Evolutionary conservation across 1,284 basidiomycete species (phyloP), one percentile per base, ranked within the genome.

Genomic region (Cutaneotrichosporon dermatis): DNA sequence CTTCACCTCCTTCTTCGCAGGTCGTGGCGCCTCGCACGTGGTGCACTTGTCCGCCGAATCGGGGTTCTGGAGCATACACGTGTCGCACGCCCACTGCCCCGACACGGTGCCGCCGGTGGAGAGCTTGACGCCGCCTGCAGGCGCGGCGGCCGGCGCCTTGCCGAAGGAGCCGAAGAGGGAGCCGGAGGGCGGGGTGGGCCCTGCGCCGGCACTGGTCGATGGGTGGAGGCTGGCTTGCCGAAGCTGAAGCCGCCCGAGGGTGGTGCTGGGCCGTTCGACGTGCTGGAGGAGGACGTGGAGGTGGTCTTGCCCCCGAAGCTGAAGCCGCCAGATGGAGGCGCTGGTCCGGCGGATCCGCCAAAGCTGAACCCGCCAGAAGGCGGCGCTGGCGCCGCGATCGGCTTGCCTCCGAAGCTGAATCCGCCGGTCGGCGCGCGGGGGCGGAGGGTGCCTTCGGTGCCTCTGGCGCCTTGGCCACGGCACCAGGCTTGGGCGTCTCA

Each of bases 11-110:
- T 25, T 25, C 25, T 8, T 9, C 13, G 44, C 33, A 7, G 57
- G 51, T 2, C 78, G 73, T 0, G 80, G 78, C 2, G 78, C 63
- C 41, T 84, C 83, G 61, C 85, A 86, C 16, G 83, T 63, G 0
- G 75, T 77, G 66, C 85, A 86, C 67, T 84, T 83, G 37, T 70
- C 67, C 43, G 69, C 77, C 4, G 79, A 9, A 70, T 72, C 77
- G 7, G 80, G 74, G 64, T 84, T 85, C 46, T 78, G 71, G 40
- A 84, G 65, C 72, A 76, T 77, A 57, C 84, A 86, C 10, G 70
- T 58, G 1, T 70, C 70, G 65, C 84, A 85, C 10, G 62, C 78
- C 84, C 83, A 85, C 9, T 65, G 54, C 5, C 48, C 48, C 2
- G 40, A 33, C 36, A 25, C 46, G 3, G 33, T 33, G 5, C 46